A percentile compares a stretch with the other conserved stretches of the same genome.
Evolutionary conservation across 2,329 filamentous ascomycete species (phyloP).

Genomic region (Conoideocrella luteorostrata): DNA sequence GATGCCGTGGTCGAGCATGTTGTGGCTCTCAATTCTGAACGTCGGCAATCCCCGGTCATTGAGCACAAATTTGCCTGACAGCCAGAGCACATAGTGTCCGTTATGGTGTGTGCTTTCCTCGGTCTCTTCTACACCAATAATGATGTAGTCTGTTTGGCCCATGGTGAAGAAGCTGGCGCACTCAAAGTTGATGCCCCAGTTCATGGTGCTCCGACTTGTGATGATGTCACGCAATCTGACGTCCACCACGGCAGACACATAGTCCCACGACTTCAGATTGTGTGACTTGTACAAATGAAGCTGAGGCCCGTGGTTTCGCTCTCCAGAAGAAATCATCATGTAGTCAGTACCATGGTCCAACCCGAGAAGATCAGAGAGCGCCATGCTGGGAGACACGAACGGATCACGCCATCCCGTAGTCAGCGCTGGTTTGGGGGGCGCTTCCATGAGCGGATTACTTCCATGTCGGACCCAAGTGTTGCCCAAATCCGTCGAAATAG

Average conservation of each 20-base stretch:
- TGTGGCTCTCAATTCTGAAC: constrained; percentile 9
- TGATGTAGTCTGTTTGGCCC: constrained; percentile 10
- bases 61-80: constrained; percentile 6
- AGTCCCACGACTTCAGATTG: constrained; percentile 15
- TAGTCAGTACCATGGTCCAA: constrained; percentile 22
- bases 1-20: constrained; percentile 15
- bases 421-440: constrained; percentile 14
- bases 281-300: constrained; percentile 16
- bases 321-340: constrained; percentile 32
- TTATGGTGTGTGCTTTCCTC: constrained; percentile 10
- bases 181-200: constrained; percentile 18
- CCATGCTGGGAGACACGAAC: constrained; percentile 16
- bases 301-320: constrained; percentile 15
- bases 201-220: constrained; percentile 1
- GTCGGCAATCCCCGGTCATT: constrained; percentile 4
- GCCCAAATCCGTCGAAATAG: constrained; percentile 29
- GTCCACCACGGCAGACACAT: constrained; percentile 11
- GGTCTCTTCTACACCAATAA: constrained; percentile 13
- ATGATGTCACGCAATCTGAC: constrained; percentile 7
- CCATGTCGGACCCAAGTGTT: constrained; percentile 14
- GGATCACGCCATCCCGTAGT: constrained; percentile 21
- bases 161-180: constrained; percentile 13
- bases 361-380: constrained; percentile 13
- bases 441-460: constrained; percentile 15
- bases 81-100: constrained; percentile 12